These are phyloP conservation scores for Phyllachora maydis DNA, from an alignment of 2,329 filamentous ascomycete genomes.

Conservation along the genomic window DNA sequence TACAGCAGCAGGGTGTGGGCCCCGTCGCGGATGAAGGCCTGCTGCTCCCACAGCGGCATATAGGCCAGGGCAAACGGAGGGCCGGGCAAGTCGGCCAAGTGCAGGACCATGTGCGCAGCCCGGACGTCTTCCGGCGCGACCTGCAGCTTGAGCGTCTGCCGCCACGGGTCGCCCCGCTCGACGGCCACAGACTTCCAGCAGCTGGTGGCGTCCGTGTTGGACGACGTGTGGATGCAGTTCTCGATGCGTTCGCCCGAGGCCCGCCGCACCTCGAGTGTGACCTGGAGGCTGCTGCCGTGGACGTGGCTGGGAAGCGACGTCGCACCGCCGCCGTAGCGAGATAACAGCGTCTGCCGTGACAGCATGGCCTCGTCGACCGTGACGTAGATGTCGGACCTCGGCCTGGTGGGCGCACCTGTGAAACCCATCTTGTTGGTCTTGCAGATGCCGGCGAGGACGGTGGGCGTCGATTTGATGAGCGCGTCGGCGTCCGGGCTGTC, in stretches of 20 bases:
- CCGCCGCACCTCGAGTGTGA: slow-evolving; percentile 75
- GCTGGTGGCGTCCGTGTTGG: slow-evolving; percentile 58
- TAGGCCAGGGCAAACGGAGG: slow-evolving; percentile 82
- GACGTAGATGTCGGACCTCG: slow-evolving; percentile 86
- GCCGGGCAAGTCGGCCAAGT: slow-evolving; percentile 66
- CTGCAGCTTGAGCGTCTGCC: slow-evolving; percentile 65
- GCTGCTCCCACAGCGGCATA: slow-evolving; percentile 82
- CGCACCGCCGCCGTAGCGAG: slow-evolving; percentile 50
- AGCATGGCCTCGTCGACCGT: slow-evolving; percentile 66
- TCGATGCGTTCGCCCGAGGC: slow-evolving; percentile 65
- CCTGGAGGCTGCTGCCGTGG: slow-evolving; percentile 56
- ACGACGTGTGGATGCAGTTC: slow-evolving; percentile 70
- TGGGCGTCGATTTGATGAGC: slow-evolving; percentile 73
- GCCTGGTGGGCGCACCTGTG: slow-evolving; percentile 71
- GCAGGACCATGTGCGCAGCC: slow-evolving; percentile 72
- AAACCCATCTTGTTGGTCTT: slow-evolving; percentile 85
- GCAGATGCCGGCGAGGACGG: slow-evolving; percentile 59
- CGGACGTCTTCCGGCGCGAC: slow-evolving; percentile 64
- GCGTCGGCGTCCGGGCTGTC: slow-evolving; percentile 55
- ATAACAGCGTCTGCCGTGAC: slow-evolving; percentile 51
- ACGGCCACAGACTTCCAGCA: slow-evolving; percentile 76
- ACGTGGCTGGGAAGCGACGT: slow-evolving; percentile 42
- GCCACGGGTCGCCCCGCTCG: slow-evolving; percentile 67
- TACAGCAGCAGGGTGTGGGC: slow-evolving; percentile 66
- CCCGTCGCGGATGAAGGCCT: slow-evolving; percentile 78